phyloP scores from a whole-genome alignment of 805 yeast species.

The Crinitomyces ghanaensis region DNA sequence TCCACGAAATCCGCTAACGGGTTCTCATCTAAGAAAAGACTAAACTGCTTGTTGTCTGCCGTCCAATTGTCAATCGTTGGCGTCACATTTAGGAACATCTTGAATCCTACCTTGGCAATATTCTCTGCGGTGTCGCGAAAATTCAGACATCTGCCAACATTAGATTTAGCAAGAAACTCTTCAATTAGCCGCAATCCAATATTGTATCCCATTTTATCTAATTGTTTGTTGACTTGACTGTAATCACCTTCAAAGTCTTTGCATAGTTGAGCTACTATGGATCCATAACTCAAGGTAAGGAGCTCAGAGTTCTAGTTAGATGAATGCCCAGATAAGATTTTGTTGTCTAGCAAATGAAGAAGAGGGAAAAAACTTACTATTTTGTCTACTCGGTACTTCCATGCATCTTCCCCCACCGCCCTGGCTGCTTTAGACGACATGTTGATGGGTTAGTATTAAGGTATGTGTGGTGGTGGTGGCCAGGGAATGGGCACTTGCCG shows the following conservation, averaged over 20 bases:
- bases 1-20: constrained; percentile 95
- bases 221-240: constrained; percentile 64
- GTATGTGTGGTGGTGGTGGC: background rate
- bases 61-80: constrained; percentile 74
- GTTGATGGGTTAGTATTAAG: background rate
- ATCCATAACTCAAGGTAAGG: constrained; percentile 90
- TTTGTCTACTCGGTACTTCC: constrained; percentile 82
- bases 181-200: constrained; percentile 87
- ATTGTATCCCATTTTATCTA: constrained; percentile 90
- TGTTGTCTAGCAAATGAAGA: background rate
- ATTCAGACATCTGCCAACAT: constrained; percentile 67
- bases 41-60: constrained; percentile 60
- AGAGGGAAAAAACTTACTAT: constrained; percentile 43
- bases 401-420: constrained; percentile 70
- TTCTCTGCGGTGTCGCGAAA: constrained; percentile 84
- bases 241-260: constrained; percentile 71
- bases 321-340: background rate
- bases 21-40: constrained; percentile 65
- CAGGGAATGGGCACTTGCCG: background rate
- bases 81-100: constrained; percentile 70
- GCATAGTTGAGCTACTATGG: constrained; percentile 84
- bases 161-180: constrained; percentile 82
- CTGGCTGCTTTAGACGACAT: constrained; percentile 21
- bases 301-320: constrained; percentile 65
- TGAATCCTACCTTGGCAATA: constrained; percentile 78